Percentiles rank a stretch among this genome's conserved stretches.
phyloP scores from a whole-genome alignment of 176 grass and related monocot species.

The Puccinellia tenuiflora region DNA sequence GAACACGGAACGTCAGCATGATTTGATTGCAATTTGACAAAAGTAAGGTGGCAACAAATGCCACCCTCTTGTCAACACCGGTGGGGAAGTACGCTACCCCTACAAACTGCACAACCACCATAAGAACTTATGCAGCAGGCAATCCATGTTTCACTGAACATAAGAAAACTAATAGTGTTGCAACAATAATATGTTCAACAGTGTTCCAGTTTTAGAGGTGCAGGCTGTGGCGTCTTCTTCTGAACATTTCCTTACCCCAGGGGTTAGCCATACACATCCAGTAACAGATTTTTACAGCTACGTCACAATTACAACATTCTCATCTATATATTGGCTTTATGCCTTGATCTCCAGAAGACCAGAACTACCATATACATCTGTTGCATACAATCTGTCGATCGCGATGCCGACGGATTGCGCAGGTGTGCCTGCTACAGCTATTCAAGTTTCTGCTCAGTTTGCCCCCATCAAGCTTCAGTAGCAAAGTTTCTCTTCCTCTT shows the following conservation, averaged over 20 bases:
- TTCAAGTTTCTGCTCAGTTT: slow-evolving; percentile 15
- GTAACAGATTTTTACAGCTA: not conserved
- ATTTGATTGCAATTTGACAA: not conserved
- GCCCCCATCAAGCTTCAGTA: slow-evolving; percentile 40
- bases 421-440: not conserved
- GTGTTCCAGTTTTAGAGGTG: not conserved
- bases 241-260: not conserved
- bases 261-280: not conserved
- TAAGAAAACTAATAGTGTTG: not conserved
- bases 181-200: not conserved
- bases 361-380: not conserved
- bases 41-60: too few relatives aligned
- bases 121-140: not conserved
- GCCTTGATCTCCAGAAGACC: not conserved
- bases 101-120: not conserved
- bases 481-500: slow-evolving; percentile 57
- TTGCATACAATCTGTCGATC: not conserved
- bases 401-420: not conserved
- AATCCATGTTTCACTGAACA: not conserved
- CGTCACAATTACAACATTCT: not conserved
- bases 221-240: not conserved
- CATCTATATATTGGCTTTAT: too few relatives aligned
- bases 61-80: too few relatives aligned
- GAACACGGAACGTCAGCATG: not conserved
- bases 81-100: not conserved